Conservation (phyloP, 2,329 filamentous ascomycete genomes). For the Sporothrix schenckii region DNA sequence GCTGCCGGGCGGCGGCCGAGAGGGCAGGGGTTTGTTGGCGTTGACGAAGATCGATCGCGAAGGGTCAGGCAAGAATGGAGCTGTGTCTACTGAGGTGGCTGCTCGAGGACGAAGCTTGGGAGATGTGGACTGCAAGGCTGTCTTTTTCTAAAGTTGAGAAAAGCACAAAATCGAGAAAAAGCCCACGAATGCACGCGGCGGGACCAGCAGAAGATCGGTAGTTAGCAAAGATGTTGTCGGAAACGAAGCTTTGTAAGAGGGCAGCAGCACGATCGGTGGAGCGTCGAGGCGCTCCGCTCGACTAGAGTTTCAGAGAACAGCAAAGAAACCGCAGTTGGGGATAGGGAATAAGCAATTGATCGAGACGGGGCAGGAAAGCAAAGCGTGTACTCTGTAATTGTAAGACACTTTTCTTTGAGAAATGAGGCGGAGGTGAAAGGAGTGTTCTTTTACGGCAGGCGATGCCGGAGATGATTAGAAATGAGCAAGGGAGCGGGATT, state of each 20-base stretch:
- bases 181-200: background rate
- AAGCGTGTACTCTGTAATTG: background rate
- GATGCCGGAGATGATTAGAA: slow-evolving; percentile 20
- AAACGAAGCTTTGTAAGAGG: slow-evolving; percentile 28
- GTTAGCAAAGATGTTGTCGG: slow-evolving; percentile 13
- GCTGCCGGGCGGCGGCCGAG: slow-evolving; percentile 52
- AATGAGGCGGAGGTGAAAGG: slow-evolving; percentile 7
- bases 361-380: background rate
- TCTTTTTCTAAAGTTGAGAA: background rate
- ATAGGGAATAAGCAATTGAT: slow-evolving; percentile 5
- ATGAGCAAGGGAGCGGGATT: background rate
- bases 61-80: slow-evolving; percentile 28
- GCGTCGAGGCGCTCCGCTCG: background rate
- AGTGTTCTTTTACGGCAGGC: background rate
- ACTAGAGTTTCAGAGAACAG: slow-evolving; percentile 2
- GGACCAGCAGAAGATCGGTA: background rate
- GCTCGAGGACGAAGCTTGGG: background rate
- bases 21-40: slow-evolving; percentile 61
- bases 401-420: background rate
- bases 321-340: slow-evolving; percentile 8
- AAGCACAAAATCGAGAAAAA: background rate
- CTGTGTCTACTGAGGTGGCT: slow-evolving; percentile 8
- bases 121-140: background rate
- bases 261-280: slow-evolving; percentile 6
- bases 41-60: slow-evolving; percentile 43